These are phyloP conservation scores for Termitomyces sp. DNA, from an alignment of 1,284 basidiomycete genomes.

Conservation along the genomic window DNA sequence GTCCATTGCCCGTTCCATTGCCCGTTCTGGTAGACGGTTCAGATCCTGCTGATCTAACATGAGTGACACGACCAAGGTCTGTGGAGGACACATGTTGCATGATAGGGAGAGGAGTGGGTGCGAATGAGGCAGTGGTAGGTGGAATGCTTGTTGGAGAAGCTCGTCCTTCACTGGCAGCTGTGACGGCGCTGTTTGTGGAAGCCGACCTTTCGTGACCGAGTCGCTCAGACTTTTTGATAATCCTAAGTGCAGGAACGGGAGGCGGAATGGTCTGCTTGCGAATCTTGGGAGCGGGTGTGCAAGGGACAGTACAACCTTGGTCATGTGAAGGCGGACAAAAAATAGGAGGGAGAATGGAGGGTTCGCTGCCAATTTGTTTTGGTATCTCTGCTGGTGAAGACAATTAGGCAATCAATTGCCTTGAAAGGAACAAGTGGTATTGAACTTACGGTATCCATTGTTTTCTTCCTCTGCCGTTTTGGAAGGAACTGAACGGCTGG, in stretches of 20 bases:
- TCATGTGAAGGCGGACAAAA: neutral
- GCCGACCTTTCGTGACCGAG: slow-evolving; percentile 18
- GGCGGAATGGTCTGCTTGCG: slow-evolving; percentile 22
- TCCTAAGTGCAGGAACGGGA: slow-evolving; percentile 40
- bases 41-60: slow-evolving; percentile 12
- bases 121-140: neutral
- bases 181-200: slow-evolving; percentile 12
- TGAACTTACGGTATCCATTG: slow-evolving; percentile 3
- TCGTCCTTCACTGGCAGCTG: slow-evolving; percentile 1
- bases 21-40: neutral
- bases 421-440: neutral
- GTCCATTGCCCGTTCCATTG: slow-evolving; percentile 20
- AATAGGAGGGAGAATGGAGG: slow-evolving; percentile 1
- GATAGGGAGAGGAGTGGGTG: neutral
- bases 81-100: neutral
- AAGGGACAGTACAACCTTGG: neutral
- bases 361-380: neutral
- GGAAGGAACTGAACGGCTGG: slow-evolving; percentile 1
- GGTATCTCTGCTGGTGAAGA: neutral
- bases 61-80: slow-evolving; percentile 1
- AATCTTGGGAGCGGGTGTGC: slow-evolving; percentile 13
- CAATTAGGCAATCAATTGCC: neutral
- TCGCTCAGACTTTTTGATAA: slow-evolving; percentile 37
- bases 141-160: neutral
- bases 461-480: neutral